These are phyloP conservation scores for Grosmannia clavigera DNA, from an alignment of 2,329 filamentous ascomycete species.

Conservation along the genomic window DNA sequence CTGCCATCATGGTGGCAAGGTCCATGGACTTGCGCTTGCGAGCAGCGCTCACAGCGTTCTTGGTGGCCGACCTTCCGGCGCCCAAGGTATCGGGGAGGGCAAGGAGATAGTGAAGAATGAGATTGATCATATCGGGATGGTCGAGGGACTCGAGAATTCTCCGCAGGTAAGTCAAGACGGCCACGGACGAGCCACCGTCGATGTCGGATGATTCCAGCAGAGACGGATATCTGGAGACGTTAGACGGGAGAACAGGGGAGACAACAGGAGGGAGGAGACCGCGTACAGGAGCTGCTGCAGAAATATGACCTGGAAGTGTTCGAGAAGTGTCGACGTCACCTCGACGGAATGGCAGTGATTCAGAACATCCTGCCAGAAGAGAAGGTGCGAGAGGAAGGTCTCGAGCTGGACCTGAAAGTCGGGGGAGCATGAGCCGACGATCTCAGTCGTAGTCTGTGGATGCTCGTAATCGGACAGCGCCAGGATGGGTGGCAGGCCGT, in stretches of 20 bases:
- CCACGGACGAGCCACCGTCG: constrained; percentile 91
- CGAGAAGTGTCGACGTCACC: constrained; percentile 82
- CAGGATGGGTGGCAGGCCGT: constrained; percentile 70
- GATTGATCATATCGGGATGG: constrained; percentile 85
- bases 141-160: constrained; percentile 85
- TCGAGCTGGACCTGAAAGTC: constrained; percentile 79
- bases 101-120: constrained; percentile 84
- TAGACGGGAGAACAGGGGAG: neutral
- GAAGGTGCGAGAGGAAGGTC: constrained; percentile 84
- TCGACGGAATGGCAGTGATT: constrained; percentile 89
- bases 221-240: constrained; percentile 64
- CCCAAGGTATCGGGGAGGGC: constrained; percentile 54
- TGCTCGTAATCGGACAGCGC: constrained; percentile 81
- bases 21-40: constrained; percentile 84
- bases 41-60: constrained; percentile 49
- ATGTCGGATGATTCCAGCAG: constrained; percentile 93
- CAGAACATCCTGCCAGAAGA: constrained; percentile 97
- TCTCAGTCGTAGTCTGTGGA: constrained; percentile 53
- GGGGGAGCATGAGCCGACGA: constrained; percentile 60
- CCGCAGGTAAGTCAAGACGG: constrained; percentile 84
- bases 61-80: constrained; percentile 14
- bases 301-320: constrained; percentile 96
- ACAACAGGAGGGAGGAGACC: neutral
- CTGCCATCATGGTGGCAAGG: constrained; percentile 65
- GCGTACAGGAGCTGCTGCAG: constrained; percentile 81